Evolutionary conservation across 495 filamentous ascomycete species (phyloP), one percentile per base, ranked within the genome.

Genomic region (Podospora tetraspora): DNA sequence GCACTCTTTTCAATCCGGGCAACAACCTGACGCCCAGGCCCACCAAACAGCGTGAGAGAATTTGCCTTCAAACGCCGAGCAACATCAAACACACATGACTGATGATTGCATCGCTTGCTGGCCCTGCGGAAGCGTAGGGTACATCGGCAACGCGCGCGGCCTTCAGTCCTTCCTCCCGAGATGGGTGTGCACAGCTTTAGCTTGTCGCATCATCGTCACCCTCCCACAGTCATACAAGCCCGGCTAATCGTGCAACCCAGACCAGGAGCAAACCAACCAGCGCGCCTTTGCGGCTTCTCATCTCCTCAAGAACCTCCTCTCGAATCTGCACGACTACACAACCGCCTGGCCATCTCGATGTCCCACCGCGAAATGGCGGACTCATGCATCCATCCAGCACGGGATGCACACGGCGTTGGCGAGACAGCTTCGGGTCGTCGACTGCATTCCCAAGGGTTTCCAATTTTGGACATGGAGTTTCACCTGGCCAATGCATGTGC

Each of bases 101-200:
- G 30, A 7, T 66, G 71, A 0, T 37, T 68, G 66, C 63, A 69
- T 57, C 59, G 61, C 23, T 69, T 73, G 71, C 24, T 24, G 24
- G 24, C 24, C 24, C 3, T 24, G 24, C 24, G 24, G 24, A 24
- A 24, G 24, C 3, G 24, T 24, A 25, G 1, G 25, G 4, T 3
- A 25, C 25, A 25, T 25, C 25, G 25, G 25, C 25, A 25, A 25
- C 25, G 25, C 3, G 25, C 25, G 25, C 25, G 25, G 25, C 25
- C 25, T 25, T 25, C 25, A 25, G 25, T 25, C 25, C 2, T 25
- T 25, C 25, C 25, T 25, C 25, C 25, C 25, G 25, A 25, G 25
- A 25, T 24, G 24, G 3, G 24, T 24, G 24, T 24, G 24, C 24
- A 1, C 24, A 24, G 24, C 1, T 24, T 24, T 24, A 3, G 24